Percentiles rank a stretch among this genome's conserved stretches.
phyloP scores from a whole-genome alignment of 441 rosid species.

The Rhodomyrtus psidioides region DNA sequence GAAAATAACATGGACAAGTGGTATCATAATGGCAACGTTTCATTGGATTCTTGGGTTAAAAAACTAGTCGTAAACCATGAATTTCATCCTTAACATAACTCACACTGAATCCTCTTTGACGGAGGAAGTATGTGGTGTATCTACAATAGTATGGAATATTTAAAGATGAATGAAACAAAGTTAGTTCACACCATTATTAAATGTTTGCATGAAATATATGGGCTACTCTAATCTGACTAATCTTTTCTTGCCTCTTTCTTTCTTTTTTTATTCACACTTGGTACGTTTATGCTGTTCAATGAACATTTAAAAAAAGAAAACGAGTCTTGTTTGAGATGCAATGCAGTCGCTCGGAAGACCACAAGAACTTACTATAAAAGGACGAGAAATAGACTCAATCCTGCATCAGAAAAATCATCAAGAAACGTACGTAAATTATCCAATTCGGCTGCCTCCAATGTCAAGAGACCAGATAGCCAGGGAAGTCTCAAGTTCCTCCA shows the following conservation, averaged over 20 bases:
- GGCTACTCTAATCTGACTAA: slow-evolving; percentile 38
- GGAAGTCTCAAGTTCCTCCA: slow-evolving; percentile 1
- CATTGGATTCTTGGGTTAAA: not conserved
- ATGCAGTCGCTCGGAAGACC: slow-evolving; percentile 31
- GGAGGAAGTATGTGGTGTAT: slow-evolving; percentile 29
- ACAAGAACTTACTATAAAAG: slow-evolving; percentile 37
- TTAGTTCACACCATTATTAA: not conserved
- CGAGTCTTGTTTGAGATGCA: slow-evolving; percentile 34
- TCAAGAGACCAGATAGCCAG: slow-evolving; percentile 20
- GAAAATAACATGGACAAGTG: slow-evolving; percentile 23
- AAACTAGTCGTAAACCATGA: slow-evolving; percentile 17
- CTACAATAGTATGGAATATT: slow-evolving; percentile 16
- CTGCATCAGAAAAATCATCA: not conserved
- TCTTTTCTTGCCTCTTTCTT: slow-evolving; percentile 8
- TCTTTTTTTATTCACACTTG: slow-evolving; percentile 15
- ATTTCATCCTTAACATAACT: slow-evolving; percentile 15
- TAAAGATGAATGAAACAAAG: not conserved
- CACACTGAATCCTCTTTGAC: slow-evolving; percentile 32
- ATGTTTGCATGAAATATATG: not conserved
- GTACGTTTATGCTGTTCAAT: slow-evolving; percentile 20
- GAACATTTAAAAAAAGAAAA: slow-evolving; percentile 2
- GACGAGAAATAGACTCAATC: slow-evolving; percentile 12
- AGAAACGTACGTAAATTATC: not conserved
- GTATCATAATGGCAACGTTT: slow-evolving; percentile 19
- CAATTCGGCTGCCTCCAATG: not conserved